Base-by-base conservation (phyloP, 2,329 filamentous ascomycete genomes). In the Arthrinium phaeospermum region DNA sequence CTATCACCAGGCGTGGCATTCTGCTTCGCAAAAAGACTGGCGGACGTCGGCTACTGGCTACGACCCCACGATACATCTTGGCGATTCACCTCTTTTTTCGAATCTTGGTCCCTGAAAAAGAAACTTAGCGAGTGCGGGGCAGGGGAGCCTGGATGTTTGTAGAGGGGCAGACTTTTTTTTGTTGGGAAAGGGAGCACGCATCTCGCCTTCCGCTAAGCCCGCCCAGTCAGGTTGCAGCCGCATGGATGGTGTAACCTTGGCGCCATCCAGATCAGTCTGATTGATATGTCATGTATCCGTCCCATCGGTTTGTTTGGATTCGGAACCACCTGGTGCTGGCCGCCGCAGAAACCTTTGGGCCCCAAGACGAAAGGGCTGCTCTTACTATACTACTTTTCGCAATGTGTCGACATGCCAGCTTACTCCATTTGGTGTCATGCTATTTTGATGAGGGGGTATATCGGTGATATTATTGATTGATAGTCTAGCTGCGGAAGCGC, bases 161-260 rank as follows among this genome's bases (percentile, higher is more conserved):
- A 64, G 57, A 64, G 67, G 67, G 67, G 67, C 45, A 30, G 67
- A 49, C 47, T 30, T 46, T 46, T 45, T 69, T 69, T 69, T 69
- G 45, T 69, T 49, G 67, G 67, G 45, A 69, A 69, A 69, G 30
- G 45, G 45, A 69, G 34, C 57, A 64, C 30, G 57, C 57, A 64
- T 41, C 34, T 64, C 57, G 34, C 57, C 57, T 64, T 24, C 57
- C 57, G 57, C 34, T 64, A 64, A 34, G 53, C 7, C 53, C 16
- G 16, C 30, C 16, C 27, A 27, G 12, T 14, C 6, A 22, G 16
- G 27, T 47, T 45, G 22, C 41, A 30, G 67, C 13, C 6, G 27
- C 67, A 69, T 46, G 67, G 67, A 69, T 49, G 67, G 45, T 49
- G 67, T 14, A 34, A 57, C 51, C 51, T 53, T 24, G 3, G n/a